Evolutionary conservation across 2,329 filamentous ascomycete genomes (phyloP), one percentile per base, ranked within the genome.

Genomic region (Phoma sp.): DNA sequence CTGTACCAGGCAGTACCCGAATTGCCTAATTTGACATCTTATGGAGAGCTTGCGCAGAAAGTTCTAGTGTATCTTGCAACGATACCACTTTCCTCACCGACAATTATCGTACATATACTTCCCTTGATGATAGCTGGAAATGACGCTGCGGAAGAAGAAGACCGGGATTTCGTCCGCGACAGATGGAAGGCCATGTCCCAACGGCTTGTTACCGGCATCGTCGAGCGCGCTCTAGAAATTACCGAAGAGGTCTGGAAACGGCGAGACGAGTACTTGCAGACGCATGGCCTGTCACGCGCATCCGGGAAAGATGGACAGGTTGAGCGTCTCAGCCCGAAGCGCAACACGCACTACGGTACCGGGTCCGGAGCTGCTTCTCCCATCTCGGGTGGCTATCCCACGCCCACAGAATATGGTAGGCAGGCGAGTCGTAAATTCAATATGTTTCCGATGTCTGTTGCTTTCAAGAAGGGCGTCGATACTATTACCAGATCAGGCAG

Each of bases 31-130:
- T 77, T 82, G 39, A 78, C 80, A 2, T 80, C 83, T 0, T 62
- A 60, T 10, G 79, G 80, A 9, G 80, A 84, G 39, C 74, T 89
- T 4, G 85, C 86, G 0, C 83, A 86, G 63, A 83, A 84, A 41
- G 83, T 86, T 3, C 71, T 89, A 44, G 77, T 82, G 11, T 80
- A 83, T 43, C 76, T 90, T 3, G 86, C 85, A 8, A 87, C 83
- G 0, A 84, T 89, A 0, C 86, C 86, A 0, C 71, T 83, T 0
- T 81, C 77, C 8, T 87, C 84, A 25, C 79, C 85, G 6, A 82
- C 86, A 1, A 82, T 85, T n/a, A 86, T 89, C 39, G 81, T 88
- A 2, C 87, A 89, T 39, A 87, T 88, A 55, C 89, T 86, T 59
- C 87, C 87, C 0, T 79, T 90, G 1, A 77, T 89, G 50, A 83